Evolutionary conservation across 305 asterid species (phyloP).

Genomic region (Solanum chacoense): DNA sequence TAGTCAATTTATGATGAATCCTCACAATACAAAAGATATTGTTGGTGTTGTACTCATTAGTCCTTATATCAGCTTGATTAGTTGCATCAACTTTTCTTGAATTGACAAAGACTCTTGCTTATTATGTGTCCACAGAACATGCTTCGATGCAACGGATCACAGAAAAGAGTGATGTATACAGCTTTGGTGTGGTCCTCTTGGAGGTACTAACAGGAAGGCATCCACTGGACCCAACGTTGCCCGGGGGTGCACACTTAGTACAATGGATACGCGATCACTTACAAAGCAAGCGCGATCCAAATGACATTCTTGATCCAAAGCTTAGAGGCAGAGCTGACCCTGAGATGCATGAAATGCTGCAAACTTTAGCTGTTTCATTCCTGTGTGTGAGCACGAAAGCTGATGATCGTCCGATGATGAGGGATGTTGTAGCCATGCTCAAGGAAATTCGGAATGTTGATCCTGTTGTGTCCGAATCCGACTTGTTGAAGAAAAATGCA

Average conservation of each 20-base stretch:
- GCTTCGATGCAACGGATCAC: constrained; percentile 66
- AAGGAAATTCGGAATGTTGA: constrained; percentile 68
- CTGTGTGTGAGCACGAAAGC: constrained; percentile 63
- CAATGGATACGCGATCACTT: constrained; percentile 81
- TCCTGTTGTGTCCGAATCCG: constrained; percentile 37
- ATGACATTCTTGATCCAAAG: constrained; percentile 73
- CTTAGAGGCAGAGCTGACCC: constrained; percentile 89
- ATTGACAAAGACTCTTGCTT: neutral
- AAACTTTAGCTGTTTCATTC: constrained; percentile 80
- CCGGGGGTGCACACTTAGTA: constrained; percentile 87
- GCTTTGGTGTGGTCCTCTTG: constrained; percentile 72
- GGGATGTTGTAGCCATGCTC: constrained; percentile 93
- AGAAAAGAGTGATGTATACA: constrained; percentile 85
- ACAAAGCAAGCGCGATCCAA: constrained; percentile 47
- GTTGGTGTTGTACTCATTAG: neutral
- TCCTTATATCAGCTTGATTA: neutral
- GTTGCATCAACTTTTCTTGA: neutral
- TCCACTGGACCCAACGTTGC: constrained; percentile 83
- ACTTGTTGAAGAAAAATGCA: constrained; percentile 35
- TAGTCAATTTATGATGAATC: neutral
- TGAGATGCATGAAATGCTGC: constrained; percentile 94
- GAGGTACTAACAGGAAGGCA: constrained; percentile 96
- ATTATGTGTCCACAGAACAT: constrained; percentile 48
- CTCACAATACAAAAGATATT: neutral
- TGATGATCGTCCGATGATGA: constrained; percentile 82